phyloP scores from a whole-genome alignment of 2,329 filamentous ascomycete species.

The Ramularia endophylla region DNA sequence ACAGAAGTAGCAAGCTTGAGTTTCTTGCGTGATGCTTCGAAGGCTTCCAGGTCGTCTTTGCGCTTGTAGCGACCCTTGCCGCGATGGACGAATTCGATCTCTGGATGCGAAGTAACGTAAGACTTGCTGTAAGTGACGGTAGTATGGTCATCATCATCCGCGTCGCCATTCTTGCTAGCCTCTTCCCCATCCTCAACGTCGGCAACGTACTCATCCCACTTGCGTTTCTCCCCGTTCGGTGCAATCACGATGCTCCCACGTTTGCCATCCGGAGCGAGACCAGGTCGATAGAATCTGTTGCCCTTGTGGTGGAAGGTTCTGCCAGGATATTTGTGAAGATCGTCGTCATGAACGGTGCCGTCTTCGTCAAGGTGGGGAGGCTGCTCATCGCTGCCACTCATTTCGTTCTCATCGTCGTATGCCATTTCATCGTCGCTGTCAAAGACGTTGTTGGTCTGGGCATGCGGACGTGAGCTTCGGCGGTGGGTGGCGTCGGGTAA shows the following conservation, averaged over 20 bases:
- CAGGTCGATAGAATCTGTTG: conserved; percentile 28
- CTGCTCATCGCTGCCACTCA: conserved; percentile 12
- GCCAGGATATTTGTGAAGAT: conserved; percentile 19
- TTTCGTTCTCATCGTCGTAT: conserved; percentile 22
- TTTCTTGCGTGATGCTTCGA: conserved; percentile 2
- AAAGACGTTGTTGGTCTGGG: conserved; percentile 12
- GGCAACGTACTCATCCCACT: neutral
- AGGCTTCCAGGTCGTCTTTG: conserved; percentile 9
- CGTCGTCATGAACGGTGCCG: conserved; percentile 15
- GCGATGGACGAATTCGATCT: conserved; percentile 18
- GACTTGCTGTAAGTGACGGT: conserved; percentile 7
- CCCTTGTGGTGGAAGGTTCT: conserved; percentile 27
- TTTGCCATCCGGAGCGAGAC: conserved; percentile 18
- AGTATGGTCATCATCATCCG: conserved; percentile 4
- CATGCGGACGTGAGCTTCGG: conserved; percentile 15
- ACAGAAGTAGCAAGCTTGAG: conserved; percentile 1
- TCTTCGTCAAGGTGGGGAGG: conserved; percentile 10
- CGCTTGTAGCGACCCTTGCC: conserved; percentile 19
- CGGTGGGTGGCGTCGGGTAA: conserved; percentile 13
- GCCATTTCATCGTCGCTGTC: conserved; percentile 17
- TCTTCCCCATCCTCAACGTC: conserved; percentile 1
- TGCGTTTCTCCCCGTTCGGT: conserved; percentile 7
- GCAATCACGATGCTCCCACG: conserved; percentile 17
- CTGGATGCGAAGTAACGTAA: conserved; percentile 14
- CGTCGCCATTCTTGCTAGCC: conserved; percentile 5